phyloP scores from a whole-genome alignment of 805 yeast species.

The Torulaspora gathmanii region DNA sequence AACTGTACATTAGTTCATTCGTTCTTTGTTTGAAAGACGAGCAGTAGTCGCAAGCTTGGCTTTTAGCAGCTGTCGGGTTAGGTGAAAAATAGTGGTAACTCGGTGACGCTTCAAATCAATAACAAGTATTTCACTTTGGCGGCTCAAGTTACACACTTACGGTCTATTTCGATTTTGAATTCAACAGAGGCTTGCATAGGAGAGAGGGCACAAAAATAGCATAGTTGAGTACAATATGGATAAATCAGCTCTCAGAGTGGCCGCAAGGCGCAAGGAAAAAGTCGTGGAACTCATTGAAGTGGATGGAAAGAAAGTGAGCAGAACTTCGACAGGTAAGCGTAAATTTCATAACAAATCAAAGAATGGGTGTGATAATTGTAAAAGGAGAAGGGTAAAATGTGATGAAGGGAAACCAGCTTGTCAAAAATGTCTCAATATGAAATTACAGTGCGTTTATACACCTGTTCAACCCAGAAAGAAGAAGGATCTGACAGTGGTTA shows the following conservation, averaged over 20 bases:
- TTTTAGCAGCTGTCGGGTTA: not conserved
- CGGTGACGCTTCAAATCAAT: not conserved
- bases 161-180: too few relatives aligned
- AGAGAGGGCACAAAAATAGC: not conserved
- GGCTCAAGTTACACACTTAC: not conserved
- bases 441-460: conserved; percentile 66
- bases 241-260: conserved; percentile 5
- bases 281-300: conserved; percentile 36
- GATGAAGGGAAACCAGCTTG: conserved; percentile 83
- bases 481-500: conserved; percentile 18
- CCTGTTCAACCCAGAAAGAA: conserved; percentile 27
- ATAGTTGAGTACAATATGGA: conserved; percentile 6
- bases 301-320: conserved; percentile 40
- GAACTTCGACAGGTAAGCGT: conserved; percentile 62
- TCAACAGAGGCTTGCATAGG: too few relatives aligned
- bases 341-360: conserved; percentile 87
- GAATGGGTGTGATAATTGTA: conserved; percentile 86
- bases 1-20: not conserved
- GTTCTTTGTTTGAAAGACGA: not conserved
- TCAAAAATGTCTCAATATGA: conserved; percentile 72
- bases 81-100: too few relatives aligned
- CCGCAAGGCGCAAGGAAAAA: conserved; percentile 21
- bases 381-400: conserved; percentile 85
- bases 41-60: not conserved
- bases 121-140: not conserved